These are phyloP conservation scores for Teratosphaeria destructans DNA, from an alignment of 2,329 filamentous ascomycete genomes.

Conservation along the genomic window DNA sequence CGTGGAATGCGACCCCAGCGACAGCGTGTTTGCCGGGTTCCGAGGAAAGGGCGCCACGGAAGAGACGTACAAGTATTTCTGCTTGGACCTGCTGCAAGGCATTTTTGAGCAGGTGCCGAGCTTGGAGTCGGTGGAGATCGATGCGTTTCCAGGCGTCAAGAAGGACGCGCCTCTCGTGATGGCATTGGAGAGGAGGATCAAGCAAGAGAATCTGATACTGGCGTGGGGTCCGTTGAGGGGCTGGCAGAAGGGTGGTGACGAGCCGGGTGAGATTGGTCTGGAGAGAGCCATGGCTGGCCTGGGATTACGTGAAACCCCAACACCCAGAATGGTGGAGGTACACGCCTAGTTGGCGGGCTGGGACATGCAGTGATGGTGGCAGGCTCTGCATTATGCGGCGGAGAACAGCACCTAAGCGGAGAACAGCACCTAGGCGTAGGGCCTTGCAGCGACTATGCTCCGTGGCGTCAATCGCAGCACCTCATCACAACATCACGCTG, in stretches of 20 bases:
- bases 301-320: constrained; percentile 2
- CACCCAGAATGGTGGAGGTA: constrained; percentile 7
- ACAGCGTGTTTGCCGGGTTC: constrained; percentile 57
- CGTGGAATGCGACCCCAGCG: constrained; percentile 59
- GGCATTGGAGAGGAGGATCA: constrained; percentile 45
- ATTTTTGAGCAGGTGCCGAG: constrained; percentile 49
- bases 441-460: too few relatives aligned
- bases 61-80: constrained; percentile 62
- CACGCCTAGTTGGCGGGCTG: constrained; percentile 5
- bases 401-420: neutral
- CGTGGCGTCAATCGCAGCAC: too few relatives aligned
- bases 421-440: neutral
- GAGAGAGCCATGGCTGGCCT: constrained; percentile 10
- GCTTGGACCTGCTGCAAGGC: constrained; percentile 44
- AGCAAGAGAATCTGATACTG: constrained; percentile 39
- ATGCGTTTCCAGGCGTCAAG: constrained; percentile 56
- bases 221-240: constrained; percentile 58
- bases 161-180: constrained; percentile 55
- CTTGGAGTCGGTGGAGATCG: constrained; percentile 54
- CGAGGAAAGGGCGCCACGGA: constrained; percentile 42
- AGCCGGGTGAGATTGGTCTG: constrained; percentile 7
- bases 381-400: neutral
- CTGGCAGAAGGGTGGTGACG: constrained; percentile 45
- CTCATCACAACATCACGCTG: too few relatives aligned
- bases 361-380: neutral